phyloP scores from a whole-genome alignment of 257 asterid genomes.

The Forsythia viridissima region DNA sequence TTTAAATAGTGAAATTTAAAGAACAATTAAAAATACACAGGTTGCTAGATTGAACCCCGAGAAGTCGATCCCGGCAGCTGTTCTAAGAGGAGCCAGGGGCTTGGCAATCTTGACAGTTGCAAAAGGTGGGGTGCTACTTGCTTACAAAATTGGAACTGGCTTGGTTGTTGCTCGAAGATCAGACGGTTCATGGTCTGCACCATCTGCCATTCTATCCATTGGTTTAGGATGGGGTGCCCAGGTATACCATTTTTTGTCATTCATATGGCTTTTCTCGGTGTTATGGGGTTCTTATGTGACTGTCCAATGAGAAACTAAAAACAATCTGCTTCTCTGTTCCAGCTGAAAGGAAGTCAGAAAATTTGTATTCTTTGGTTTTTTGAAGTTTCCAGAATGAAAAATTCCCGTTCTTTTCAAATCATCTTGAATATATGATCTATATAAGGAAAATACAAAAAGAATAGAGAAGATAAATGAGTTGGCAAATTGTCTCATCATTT shows the following conservation, averaged over 20 bases:
- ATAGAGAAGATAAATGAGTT: neutral
- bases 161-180: constrained; percentile 85
- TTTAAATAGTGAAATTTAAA: constrained; percentile 14
- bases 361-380: neutral
- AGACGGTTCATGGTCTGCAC: constrained; percentile 99
- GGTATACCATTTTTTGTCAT: constrained; percentile 39
- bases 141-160: constrained; percentile 92
- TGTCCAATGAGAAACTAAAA: neutral
- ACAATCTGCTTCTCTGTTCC: constrained; percentile 11
- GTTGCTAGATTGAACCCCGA: constrained; percentile 89
- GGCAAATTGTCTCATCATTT: neutral
- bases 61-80: constrained; percentile 83
- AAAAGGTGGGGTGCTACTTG: constrained; percentile 76
- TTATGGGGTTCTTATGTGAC: neutral
- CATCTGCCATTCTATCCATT: constrained; percentile 82
- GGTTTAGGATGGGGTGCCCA: constrained; percentile 99
- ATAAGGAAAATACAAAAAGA: neutral
- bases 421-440: neutral
- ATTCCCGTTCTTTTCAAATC: constrained; percentile 8
- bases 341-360: too few relatives aligned
- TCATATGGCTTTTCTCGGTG: neutral
- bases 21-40: constrained; percentile 35
- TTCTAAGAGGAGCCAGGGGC: constrained; percentile 87
- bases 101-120: constrained; percentile 92
- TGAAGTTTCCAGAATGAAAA: neutral